A percentile compares a stretch with the other conserved stretches of the same genome.
Evolutionary conservation across 176 grass and related monocot genomes (phyloP).

Genomic region (Ampelocalamus luodianensis): DNA sequence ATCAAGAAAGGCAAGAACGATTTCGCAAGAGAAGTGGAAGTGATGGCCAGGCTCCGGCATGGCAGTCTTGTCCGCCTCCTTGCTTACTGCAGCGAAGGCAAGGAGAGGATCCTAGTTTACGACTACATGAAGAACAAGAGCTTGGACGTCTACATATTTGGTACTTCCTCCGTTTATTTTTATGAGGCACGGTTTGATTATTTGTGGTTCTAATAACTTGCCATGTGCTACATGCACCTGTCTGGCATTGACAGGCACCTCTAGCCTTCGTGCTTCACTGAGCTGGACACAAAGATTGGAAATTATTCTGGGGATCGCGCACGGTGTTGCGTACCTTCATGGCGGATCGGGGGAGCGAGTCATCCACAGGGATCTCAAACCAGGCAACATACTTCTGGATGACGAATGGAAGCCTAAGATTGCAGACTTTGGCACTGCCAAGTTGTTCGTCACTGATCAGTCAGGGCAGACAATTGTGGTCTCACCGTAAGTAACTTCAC

Average conservation of each 20-base stretch:
- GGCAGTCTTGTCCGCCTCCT: slow-evolving; percentile 4
- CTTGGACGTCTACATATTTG: slow-evolving; percentile 31
- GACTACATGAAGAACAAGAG: slow-evolving; percentile 30
- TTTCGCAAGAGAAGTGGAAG: slow-evolving; percentile 33
- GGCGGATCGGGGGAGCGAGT: slow-evolving; percentile 32
- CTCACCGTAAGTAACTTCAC: neutral
- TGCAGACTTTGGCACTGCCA: slow-evolving; percentile 37
- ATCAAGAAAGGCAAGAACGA: neutral
- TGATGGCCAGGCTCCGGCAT: slow-evolving; percentile 17
- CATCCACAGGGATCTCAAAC: slow-evolving; percentile 48
- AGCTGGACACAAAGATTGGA: slow-evolving; percentile 32
- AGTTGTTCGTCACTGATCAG: neutral
- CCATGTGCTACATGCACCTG: too few species aligned
- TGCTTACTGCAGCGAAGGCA: slow-evolving; percentile 17
- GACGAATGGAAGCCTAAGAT: slow-evolving; percentile 38
- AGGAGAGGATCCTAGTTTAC: slow-evolving; percentile 23
- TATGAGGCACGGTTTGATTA: too few species aligned
- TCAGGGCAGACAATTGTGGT: neutral
- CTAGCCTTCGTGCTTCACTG: neutral
- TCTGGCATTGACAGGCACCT: neutral
- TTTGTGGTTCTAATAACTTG: too few species aligned
- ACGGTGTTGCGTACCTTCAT: slow-evolving; percentile 42
- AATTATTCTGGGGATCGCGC: slow-evolving; percentile 6
- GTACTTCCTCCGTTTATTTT: neutral
- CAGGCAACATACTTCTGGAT: slow-evolving; percentile 37